Conservation (phyloP, 768 basidiomycete species). For the Coprinopsis strossmayeri region DNA sequence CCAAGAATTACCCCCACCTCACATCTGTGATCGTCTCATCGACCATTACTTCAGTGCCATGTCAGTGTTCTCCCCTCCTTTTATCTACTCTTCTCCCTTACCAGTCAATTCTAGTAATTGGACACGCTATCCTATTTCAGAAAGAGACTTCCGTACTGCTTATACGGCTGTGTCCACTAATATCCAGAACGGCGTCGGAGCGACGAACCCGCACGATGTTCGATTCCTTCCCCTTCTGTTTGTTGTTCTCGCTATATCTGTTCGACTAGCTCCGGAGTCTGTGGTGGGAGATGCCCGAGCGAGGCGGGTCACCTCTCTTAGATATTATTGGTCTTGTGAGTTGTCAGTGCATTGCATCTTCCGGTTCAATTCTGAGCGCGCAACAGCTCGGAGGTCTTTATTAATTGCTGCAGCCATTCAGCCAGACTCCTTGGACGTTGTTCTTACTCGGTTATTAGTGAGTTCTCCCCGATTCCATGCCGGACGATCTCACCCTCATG, state of each 20-base stretch:
- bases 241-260: conserved; percentile 85
- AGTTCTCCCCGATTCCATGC: conserved; percentile 24
- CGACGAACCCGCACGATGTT: conserved; percentile 67
- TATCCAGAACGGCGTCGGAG: conserved; percentile 51
- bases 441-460: conserved; percentile 86
- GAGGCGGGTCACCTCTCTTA: conserved; percentile 71
- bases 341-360: conserved; percentile 12
- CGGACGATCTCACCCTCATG: not conserved
- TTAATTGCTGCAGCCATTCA: conserved; percentile 92
- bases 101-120: conserved; percentile 58
- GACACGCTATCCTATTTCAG: conserved; percentile 89
- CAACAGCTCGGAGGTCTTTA: conserved; percentile 74
- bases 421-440: conserved; percentile 86
- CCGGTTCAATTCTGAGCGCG: conserved; percentile 13
- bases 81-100: conserved; percentile 3
- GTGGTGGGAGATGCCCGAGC: conserved; percentile 75
- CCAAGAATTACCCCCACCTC: conserved; percentile 78
- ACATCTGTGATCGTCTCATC: conserved; percentile 69
- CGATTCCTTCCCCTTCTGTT: conserved; percentile 90
- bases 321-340: conserved; percentile 96
- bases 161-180: conserved; percentile 60
- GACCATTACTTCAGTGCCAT: conserved; percentile 76
- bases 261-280: conserved; percentile 77
- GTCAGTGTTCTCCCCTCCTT: conserved; percentile 31
- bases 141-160: conserved; percentile 69